phyloP scores from a whole-genome alignment of 1,284 basidiomycete species.

The Tylopilus sp. region DNA sequence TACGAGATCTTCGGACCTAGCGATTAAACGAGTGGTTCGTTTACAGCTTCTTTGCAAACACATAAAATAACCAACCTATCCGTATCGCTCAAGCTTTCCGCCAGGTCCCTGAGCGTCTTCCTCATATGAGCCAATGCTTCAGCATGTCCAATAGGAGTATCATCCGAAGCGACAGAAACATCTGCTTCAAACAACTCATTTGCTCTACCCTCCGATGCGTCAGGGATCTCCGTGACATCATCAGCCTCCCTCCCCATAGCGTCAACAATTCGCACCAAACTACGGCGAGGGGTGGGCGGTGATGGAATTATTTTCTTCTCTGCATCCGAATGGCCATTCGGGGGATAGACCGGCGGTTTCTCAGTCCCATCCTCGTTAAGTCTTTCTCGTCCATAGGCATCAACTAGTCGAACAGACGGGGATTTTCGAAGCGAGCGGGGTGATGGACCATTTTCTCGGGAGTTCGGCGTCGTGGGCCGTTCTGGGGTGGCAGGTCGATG shows the following conservation, averaged over 20 bases:
- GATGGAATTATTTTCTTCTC: conserved; percentile 11
- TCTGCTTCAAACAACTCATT: conserved; percentile 29
- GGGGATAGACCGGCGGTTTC: background rate
- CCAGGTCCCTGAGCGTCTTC: conserved; percentile 53
- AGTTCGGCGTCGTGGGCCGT: conserved; percentile 18
- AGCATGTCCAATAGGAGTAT: conserved; percentile 40
- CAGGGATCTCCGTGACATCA: conserved; percentile 31
- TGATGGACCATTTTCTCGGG: conserved; percentile 30
- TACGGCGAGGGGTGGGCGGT: conserved; percentile 37
- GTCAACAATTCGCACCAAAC: conserved; percentile 57
- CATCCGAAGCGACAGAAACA: conserved; percentile 25
- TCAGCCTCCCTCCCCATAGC: conserved; percentile 62
- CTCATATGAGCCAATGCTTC: conserved; percentile 56
- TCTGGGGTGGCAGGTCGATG: conserved; percentile 20
- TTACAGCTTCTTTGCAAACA: conserved; percentile 1
- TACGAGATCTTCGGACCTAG: conserved; percentile 36
- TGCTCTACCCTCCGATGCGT: conserved; percentile 10
- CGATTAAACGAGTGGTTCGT: conserved; percentile 9
- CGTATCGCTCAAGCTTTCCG: conserved; percentile 49
- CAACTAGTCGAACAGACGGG: conserved; percentile 53
- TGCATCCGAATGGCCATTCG: conserved; percentile 15
- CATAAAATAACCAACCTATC: conserved; percentile 44
- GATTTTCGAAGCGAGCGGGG: conserved; percentile 41
- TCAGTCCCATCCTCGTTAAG: conserved; percentile 8
- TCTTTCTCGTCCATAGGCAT: conserved; percentile 52